Base-by-base conservation (phyloP, 2,329 filamentous ascomycete genomes). In the Venturia effusa region DNA sequence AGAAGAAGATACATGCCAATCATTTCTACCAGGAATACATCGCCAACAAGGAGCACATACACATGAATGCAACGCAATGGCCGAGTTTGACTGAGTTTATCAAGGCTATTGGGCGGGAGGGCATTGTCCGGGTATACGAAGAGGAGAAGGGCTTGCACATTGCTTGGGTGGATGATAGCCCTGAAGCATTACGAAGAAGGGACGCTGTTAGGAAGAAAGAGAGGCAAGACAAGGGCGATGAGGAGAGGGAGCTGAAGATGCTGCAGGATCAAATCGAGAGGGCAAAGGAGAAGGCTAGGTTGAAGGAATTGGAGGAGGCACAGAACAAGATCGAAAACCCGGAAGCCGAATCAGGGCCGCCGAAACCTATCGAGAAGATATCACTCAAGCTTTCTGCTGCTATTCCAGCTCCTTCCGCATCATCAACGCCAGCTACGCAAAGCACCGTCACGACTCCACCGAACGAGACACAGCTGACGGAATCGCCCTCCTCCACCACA, bases 1-100 rank as follows among this genome's bases (percentile, higher is more conserved):
- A 96, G 76, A 99, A 99, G 75, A 84, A 86, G 70, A 86, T 97
- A 1, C 84, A 92, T 40, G 84, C 92, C 61, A 99, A 99, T 71
- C 87, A 90, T 66, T 97, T 97, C 74, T 99, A 99, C 76, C 91
- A 97, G 73, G 88, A 92, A 71, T 94, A 96, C 70, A 97, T 97
- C 69, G 82, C 85, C 19, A 88, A 76, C 30, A 64, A 66, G 74
- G 83, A 91, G 70, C 93, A 97, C 73, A 80, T 94, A 10, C 94
- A 97, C 73, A 92, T 97, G 89, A 97, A 97, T 75, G 82, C 91
- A 8, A 97, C 94, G 0, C 88, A 88, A 70, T 97, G 92, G 92
- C 84, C 87, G 4, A 90, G 85, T 63, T 77, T 99, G 69, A 93
- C 92, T 2, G 92, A 97, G 70, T 96, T 96, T 72, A 90, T 89